These are phyloP conservation scores for Kodamaea suecica DNA, from an alignment of 1,139 yeast species.

Conservation along the genomic window DNA sequence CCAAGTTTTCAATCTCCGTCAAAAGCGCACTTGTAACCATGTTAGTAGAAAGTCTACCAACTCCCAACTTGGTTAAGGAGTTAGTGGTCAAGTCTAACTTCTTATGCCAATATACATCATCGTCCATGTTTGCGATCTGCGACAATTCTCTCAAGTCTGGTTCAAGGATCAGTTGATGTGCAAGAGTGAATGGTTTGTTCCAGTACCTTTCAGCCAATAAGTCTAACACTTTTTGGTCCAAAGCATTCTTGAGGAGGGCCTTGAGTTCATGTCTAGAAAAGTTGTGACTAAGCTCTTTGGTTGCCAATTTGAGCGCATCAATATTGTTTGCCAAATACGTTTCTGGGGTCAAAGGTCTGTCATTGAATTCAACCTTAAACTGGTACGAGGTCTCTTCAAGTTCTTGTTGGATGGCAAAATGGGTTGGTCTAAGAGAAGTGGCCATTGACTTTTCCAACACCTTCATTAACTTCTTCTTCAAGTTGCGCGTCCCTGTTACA, in stretches of 20 bases:
- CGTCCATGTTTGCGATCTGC: constrained; percentile 46
- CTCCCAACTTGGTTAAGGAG: constrained; percentile 84
- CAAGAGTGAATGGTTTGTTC: constrained; percentile 58
- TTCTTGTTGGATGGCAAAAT: constrained; percentile 80
- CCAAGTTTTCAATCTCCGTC: constrained; percentile 72
- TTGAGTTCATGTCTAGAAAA: constrained; percentile 83
- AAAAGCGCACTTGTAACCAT: constrained; percentile 77
- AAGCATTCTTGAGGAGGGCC: constrained; percentile 72
- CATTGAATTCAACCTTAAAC: constrained; percentile 95
- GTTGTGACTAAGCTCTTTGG: constrained; percentile 79
- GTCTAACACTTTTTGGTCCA: constrained; percentile 87
- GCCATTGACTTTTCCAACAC: constrained; percentile 93
- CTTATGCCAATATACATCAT: constrained; percentile 83
- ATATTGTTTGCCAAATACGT: constrained; percentile 90
- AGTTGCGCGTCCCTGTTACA: constrained; percentile 69
- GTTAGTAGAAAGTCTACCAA: constrained; percentile 85
- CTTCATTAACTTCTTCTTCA: constrained; percentile 77
- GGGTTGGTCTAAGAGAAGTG: constrained; percentile 81
- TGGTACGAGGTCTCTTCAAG: constrained; percentile 90
- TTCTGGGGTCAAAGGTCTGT: constrained; percentile 87
- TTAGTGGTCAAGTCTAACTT: constrained; percentile 83
- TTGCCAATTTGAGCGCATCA: constrained; percentile 79
- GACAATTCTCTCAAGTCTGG: constrained; percentile 57
- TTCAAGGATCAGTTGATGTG: constrained; percentile 24
- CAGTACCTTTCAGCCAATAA: constrained; percentile 87